A percentile compares a stretch with the other conserved stretches of the same genome.
Conservation (phyloP, 495 filamentous ascomycete species). For the Neurospora africana region DNA sequence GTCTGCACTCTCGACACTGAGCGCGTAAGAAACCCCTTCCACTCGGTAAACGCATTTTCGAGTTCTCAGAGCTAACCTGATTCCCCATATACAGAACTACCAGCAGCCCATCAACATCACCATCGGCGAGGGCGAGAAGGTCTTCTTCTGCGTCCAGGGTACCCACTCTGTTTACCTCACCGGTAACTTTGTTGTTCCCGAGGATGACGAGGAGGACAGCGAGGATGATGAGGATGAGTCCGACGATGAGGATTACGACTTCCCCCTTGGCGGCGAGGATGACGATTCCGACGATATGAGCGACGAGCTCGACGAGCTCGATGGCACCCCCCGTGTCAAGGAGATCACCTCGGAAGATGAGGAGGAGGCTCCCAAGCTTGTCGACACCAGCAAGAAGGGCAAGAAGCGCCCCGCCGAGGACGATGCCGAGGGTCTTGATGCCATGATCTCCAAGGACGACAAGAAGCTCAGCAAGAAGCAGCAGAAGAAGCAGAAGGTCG, state of each 20-base stretch:
- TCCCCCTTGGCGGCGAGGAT: conserved; percentile 51
- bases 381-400: conserved; percentile 53
- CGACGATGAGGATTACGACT: conserved; percentile 67
- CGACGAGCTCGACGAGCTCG: conserved; percentile 73
- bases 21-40: conserved; percentile 22
- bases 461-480: conserved; percentile 88
- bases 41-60: neutral
- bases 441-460: conserved; percentile 59
- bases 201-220: conserved; percentile 36
- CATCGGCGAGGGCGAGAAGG: conserved; percentile 70
- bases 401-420: conserved; percentile 75
- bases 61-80: neutral
- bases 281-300: conserved; percentile 67
- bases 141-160: conserved; percentile 85
- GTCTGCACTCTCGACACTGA: conserved; percentile 89
- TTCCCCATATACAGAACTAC: conserved; percentile 51
- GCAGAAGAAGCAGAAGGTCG: conserved; percentile 88
- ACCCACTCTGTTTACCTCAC: conserved; percentile 86
- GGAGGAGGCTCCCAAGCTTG: conserved; percentile 64
- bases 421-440: conserved; percentile 55
- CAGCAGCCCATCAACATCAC: conserved; percentile 94
- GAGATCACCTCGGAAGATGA: conserved; percentile 82
- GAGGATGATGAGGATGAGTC: conserved; percentile 56
- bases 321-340: conserved; percentile 69
- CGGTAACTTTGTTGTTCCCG: conserved; percentile 75